Evolutionary conservation across 495 filamentous ascomycete genomes (phyloP).

Genomic region (Penicillium pancosmium): DNA sequence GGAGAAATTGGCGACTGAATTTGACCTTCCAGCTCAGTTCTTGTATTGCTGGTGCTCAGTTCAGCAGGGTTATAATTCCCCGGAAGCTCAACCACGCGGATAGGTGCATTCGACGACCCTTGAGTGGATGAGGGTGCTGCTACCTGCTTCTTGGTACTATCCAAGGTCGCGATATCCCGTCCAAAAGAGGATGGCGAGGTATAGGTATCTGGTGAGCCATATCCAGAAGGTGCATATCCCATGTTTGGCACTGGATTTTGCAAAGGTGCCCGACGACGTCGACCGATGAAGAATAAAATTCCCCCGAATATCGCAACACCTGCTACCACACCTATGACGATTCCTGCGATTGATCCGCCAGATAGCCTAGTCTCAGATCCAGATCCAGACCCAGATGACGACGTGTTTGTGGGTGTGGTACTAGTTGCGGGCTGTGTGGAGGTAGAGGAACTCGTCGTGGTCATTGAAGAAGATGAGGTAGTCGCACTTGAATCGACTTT

Average conservation of each 20-base stretch:
- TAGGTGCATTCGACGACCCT: neutral
- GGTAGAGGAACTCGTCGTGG: conserved; percentile 1
- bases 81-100: conserved; percentile 12
- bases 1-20: neutral
- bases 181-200: conserved; percentile 1
- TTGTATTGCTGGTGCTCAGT: conserved; percentile 3
- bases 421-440: neutral
- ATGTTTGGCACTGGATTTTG: neutral
- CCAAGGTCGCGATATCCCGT: neutral
- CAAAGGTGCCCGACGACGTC: neutral
- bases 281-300: conserved; percentile 5
- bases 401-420: neutral
- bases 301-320: conserved; percentile 9
- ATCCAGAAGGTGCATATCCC: conserved; percentile 2
- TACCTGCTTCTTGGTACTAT: neutral
- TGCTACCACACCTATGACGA: conserved; percentile 10
- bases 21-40: conserved; percentile 12
- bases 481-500: conserved; percentile 12
- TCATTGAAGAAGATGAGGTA: neutral
- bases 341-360: conserved; percentile 11
- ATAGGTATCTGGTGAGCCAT: neutral
- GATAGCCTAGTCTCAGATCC: conserved; percentile 1
- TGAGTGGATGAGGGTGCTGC: neutral
- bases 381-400: conserved; percentile 8
- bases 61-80: conserved; percentile 5